Percentiles rank a stretch among this genome's conserved stretches.
phyloP scores from a whole-genome alignment of 2,329 filamentous ascomycete genomes.

The Magnaporthiopsis poae region DNA sequence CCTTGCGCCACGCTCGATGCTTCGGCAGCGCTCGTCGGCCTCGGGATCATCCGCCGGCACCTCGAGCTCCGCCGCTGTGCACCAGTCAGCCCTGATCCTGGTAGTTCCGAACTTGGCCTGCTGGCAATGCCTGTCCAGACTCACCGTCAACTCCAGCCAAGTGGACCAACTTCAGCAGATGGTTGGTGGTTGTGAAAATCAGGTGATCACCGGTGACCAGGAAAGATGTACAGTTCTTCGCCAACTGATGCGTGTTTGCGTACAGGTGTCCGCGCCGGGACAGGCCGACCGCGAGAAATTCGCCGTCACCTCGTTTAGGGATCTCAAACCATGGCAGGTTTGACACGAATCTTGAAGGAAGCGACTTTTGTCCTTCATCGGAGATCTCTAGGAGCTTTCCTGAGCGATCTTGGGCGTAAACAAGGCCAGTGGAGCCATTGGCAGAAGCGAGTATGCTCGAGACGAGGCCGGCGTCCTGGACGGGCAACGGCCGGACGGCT shows the following conservation, averaged over 20 bases:
- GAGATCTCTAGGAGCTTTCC: slow-evolving; percentile 35
- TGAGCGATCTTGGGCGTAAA: slow-evolving; percentile 35
- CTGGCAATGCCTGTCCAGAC: neutral
- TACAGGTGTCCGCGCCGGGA: slow-evolving; percentile 70
- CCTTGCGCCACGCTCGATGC: slow-evolving; percentile 77
- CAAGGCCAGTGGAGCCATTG: slow-evolving; percentile 12
- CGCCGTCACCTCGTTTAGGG: slow-evolving; percentile 27
- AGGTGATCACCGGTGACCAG: slow-evolving; percentile 71
- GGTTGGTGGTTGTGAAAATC: slow-evolving; percentile 83
- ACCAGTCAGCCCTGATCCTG: neutral
- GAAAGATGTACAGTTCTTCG: slow-evolving; percentile 88
- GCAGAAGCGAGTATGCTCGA: slow-evolving; percentile 9
- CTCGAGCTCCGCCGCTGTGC: slow-evolving; percentile 52
- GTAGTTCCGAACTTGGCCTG: neutral
- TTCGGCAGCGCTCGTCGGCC: slow-evolving; percentile 82
- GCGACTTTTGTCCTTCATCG: slow-evolving; percentile 22
- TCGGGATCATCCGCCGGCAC: slow-evolving; percentile 82
- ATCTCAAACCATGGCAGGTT: slow-evolving; percentile 46
- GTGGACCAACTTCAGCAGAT: slow-evolving; percentile 90
- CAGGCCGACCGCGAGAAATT: slow-evolving; percentile 49
- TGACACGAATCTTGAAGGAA: slow-evolving; percentile 30
- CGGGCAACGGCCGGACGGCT: neutral
- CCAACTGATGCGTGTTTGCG: slow-evolving; percentile 62
- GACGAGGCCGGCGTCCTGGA: neutral
- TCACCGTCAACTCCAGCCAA: slow-evolving; percentile 37